Percentiles rank a stretch among this genome's conserved stretches.
Evolutionary conservation across 2,329 filamentous ascomycete genomes (phyloP).

Genomic region (Ophiognomonia clavigignenti-juglandacearum): DNA sequence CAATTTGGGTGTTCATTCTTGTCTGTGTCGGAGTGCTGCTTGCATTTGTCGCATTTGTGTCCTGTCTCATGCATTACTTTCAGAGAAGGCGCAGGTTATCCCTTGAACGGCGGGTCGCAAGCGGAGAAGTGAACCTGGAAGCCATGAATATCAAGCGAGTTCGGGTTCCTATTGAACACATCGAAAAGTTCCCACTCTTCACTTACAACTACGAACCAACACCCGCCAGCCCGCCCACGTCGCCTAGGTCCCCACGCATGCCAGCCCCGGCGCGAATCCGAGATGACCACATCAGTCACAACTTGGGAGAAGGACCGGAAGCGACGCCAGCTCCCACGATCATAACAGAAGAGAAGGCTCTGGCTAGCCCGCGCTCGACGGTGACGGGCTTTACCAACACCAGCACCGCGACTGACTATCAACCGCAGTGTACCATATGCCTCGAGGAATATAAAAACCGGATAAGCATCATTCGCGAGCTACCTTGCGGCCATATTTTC

Average conservation of each 20-base stretch:
- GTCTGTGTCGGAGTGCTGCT: constrained; percentile 69
- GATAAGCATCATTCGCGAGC: constrained; percentile 70
- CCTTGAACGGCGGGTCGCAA: constrained; percentile 65
- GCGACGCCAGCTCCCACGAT: constrained; percentile 6
- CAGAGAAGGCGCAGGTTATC: constrained; percentile 65
- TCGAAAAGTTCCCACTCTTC: constrained; percentile 73
- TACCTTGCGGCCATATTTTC: constrained; percentile 89
- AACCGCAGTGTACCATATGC: constrained; percentile 87
- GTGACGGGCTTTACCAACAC: constrained; percentile 22
- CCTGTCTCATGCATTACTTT: constrained; percentile 68
- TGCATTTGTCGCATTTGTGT: constrained; percentile 62
- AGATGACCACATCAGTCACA: constrained; percentile 9
- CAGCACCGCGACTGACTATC: constrained; percentile 53
- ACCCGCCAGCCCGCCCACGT: constrained; percentile 28
- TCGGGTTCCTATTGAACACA: constrained; percentile 65
- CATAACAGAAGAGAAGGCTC: constrained; percentile 17
- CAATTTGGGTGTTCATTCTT: constrained; percentile 75
- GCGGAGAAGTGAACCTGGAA: constrained; percentile 82
- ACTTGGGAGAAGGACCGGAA: too few relatives aligned
- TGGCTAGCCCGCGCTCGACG: constrained; percentile 18
- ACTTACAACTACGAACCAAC: constrained; percentile 62
- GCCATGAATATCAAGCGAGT: constrained; percentile 78
- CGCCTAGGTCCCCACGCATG: constrained; percentile 24
- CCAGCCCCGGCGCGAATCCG: constrained; percentile 7
- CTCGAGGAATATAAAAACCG: constrained; percentile 71